These are phyloP conservation scores for Fusarium ambrosium DNA, from an alignment of 2,329 filamentous ascomycete genomes.

Conservation along the genomic window DNA sequence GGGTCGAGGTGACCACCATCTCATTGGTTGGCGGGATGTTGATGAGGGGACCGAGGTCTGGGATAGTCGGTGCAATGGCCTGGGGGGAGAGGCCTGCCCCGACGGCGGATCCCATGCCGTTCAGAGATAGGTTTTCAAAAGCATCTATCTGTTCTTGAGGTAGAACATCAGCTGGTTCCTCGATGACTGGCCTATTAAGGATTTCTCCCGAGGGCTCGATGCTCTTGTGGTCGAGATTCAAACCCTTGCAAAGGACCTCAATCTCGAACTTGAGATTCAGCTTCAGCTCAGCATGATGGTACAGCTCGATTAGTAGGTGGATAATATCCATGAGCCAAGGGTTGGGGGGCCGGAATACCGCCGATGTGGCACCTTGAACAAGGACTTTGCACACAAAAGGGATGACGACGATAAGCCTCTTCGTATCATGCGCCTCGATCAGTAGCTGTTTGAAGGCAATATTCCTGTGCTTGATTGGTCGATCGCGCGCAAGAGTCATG, in stretches of 20 bases:
- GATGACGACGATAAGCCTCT: constrained; percentile 91
- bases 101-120: constrained; percentile 77
- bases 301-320: constrained; percentile 89
- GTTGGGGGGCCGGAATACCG: constrained; percentile 93
- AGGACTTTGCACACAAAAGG: constrained; percentile 98
- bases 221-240: constrained; percentile 91
- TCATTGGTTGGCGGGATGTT: constrained; percentile 85
- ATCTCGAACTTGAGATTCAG: constrained; percentile 99
- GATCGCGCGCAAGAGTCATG: constrained; percentile 91
- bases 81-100: constrained; percentile 82
- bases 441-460: constrained; percentile 97
- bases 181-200: constrained; percentile 77
- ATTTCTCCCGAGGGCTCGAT: constrained; percentile 92
- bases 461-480: constrained; percentile 95
- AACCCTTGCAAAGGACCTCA: constrained; percentile 93
- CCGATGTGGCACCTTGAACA: constrained; percentile 84
- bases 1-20: constrained; percentile 79
- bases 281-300: constrained; percentile 92
- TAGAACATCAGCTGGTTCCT: constrained; percentile 71
- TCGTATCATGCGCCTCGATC: constrained; percentile 92
- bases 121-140: constrained; percentile 86
- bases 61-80: constrained; percentile 82
- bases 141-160: constrained; percentile 79
- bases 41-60: constrained; percentile 84
- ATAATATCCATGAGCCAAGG: constrained; percentile 99